phyloP scores from a whole-genome alignment of 2,329 filamentous ascomycete species.

The Spiromastix sp. region DNA sequence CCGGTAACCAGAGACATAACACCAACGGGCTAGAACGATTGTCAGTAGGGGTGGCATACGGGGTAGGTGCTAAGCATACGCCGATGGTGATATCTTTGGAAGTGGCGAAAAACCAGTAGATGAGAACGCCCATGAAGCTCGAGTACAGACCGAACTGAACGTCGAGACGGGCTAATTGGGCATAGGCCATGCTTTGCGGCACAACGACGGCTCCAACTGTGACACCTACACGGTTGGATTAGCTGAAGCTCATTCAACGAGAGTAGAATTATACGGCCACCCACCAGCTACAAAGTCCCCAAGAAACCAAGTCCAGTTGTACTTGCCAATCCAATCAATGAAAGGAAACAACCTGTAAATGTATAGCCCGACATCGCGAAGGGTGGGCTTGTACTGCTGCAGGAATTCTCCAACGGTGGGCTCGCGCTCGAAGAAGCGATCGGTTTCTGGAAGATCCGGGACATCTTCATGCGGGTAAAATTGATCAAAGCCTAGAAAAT shows the following conservation, averaged over 20 bases:
- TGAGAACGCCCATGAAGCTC: slow-evolving; percentile 86
- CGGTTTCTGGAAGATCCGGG: slow-evolving; percentile 59
- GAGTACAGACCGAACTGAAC: slow-evolving; percentile 84
- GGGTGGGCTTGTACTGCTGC: slow-evolving; percentile 49
- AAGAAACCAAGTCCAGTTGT: slow-evolving; percentile 79
- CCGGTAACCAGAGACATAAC: slow-evolving; percentile 90
- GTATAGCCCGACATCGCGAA: slow-evolving; percentile 49
- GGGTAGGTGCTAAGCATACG: no score
- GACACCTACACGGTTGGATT: slow-evolving; percentile 37
- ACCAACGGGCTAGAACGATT: slow-evolving; percentile 60
- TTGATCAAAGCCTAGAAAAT: no score
- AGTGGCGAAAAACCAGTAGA: slow-evolving; percentile 97
- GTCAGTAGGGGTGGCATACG: slow-evolving; percentile 11
- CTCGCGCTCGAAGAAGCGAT: slow-evolving; percentile 73
- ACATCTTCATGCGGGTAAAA: no score
- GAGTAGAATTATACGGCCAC: slow-evolving; percentile 18
- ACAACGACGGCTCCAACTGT: slow-evolving; percentile 73
- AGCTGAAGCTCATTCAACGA: slow-evolving; percentile 10
- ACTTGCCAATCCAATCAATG: slow-evolving; percentile 73
- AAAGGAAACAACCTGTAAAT: slow-evolving; percentile 73
- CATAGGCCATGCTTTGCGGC: slow-evolving; percentile 96
- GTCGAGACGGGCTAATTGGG: slow-evolving; percentile 66
- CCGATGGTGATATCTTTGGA: slow-evolving; percentile 98
- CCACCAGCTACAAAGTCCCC: slow-evolving; percentile 83
- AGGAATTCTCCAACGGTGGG: slow-evolving; percentile 69